Conservation (phyloP, 768 basidiomycete genomes). For the Clavaria fumosa region DNA sequence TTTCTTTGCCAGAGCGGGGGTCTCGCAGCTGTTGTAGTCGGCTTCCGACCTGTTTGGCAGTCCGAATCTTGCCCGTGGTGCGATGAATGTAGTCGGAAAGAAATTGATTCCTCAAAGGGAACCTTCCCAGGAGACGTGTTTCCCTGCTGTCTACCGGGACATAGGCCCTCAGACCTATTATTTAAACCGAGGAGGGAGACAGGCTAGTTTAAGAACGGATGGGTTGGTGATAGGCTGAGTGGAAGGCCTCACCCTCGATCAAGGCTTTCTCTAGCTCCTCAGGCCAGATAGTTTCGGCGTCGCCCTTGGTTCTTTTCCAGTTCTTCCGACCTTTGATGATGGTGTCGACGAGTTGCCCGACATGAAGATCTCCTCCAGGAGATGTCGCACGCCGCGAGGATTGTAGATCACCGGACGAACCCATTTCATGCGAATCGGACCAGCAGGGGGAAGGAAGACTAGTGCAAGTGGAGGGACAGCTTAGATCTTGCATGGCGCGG, state of each 20-base stretch:
- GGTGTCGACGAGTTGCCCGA: not conserved
- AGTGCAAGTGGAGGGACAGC: too few relatives aligned
- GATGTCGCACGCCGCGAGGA: too few relatives aligned
- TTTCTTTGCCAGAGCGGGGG: conserved; percentile 52
- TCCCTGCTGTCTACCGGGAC: conserved; percentile 59
- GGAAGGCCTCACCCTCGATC: conserved; percentile 40
- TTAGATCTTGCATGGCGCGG: too few relatives aligned
- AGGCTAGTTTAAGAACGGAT: conserved; percentile 4
- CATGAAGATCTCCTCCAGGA: too few relatives aligned
- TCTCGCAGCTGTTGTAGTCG: conserved; percentile 68
- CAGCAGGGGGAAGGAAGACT: too few relatives aligned
- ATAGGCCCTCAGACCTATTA: conserved; percentile 54
- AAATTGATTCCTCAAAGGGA: conserved; percentile 67
- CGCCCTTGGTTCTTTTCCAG: conserved; percentile 58
- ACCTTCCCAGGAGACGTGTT: conserved; percentile 56
- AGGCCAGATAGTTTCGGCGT: conserved; percentile 64
- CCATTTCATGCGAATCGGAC: too few relatives aligned
- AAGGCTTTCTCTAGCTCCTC: conserved; percentile 64
- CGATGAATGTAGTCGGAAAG: conserved; percentile 64
- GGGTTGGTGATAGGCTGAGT: not conserved
- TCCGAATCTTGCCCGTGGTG: conserved; percentile 53
- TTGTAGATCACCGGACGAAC: too few relatives aligned
- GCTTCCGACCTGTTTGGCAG: conserved; percentile 69
- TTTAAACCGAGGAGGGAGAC: conserved; percentile 11
- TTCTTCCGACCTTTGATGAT: conserved; percentile 38